Evolutionary conservation across 2,329 filamentous ascomycete genomes (phyloP), one percentile per base, ranked within the genome.

Genomic region (Fusarium multiceps): DNA sequence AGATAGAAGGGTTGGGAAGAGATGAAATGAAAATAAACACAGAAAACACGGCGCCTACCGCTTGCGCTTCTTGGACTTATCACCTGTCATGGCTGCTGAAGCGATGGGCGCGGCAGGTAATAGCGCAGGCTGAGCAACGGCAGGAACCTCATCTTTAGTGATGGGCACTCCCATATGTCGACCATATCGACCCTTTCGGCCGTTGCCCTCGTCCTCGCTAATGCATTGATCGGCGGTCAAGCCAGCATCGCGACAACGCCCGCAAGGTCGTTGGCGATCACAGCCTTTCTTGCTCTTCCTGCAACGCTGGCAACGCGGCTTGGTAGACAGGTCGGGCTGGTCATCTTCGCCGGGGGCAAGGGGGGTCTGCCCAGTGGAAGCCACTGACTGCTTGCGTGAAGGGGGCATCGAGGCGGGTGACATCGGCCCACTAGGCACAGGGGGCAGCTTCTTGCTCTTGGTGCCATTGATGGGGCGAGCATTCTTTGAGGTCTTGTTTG

Each of bases 221-320:
- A 99, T 89, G 80, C 96, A 99, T 70, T 95, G 93, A 73, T 98
- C 96, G 63, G 93, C 90, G 60, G 92, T 92, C 74, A 99, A 93
- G 21, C 96, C 96, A 45, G 96, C 96, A 82, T 99, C 96, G 79
- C 94, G 93, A 88, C 96, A 99, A 69, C 96, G 90, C 59, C 94
- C 93, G 77, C 96, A 99, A 28, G 96, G 96, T 41, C 96, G 91
- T 82, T 98, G 96, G 62, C 96, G 91, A 83, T 99, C 96, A 78
- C 96, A 99, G 14, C 96, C 96, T 83, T 99, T 99, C 87, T 99
- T 99, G 83, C 95, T 98, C 88, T 99, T 99, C 76, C 96, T 92
- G 86, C 96, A 99, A 62, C 96, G 92, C 80, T 99, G 96, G 85
- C 96, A 99, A 68, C 96, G 94, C 59, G 96, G 96, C 82, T 98